Base-by-base conservation (phyloP, 495 filamentous ascomycete genomes). In the Evansstolkia leycettana region DNA sequence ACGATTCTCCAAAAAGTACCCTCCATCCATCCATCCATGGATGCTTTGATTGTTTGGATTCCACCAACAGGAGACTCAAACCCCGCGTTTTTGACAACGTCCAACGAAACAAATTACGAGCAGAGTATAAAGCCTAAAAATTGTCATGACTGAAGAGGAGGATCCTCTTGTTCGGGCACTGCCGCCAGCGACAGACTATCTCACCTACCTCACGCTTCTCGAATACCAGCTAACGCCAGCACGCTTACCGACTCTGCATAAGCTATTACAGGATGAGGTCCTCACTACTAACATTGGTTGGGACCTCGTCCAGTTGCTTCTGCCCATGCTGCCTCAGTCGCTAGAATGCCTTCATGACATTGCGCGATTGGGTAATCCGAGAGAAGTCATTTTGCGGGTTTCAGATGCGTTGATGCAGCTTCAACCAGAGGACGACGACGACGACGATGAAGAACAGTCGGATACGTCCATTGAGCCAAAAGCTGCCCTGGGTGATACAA, bases 251-350 rank as follows among this genome's bases (percentile, higher is more conserved):
- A 67, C 73, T 2, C 62, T 95, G 28, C 79, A 92, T 47, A 67
- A 74, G 5, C 70, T 93, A 24, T 65, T 95, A 32, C 84, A 92
- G 55, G 81, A 92, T 74, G 73, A 77, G 28, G 72, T 72, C 30
- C 69, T 98, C 35, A 88, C 88, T 1, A 76, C 75, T 31, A 86
- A 94, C 42, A 94, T 98, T 48, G 92, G 90, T 30, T 98, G 90
- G 90, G 90, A 98, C 50, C 58, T 98, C 28, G 81, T 98, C 6
- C 79, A 83, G 50, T 72, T 93, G 31, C 73, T 98, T 2, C 63
- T 95, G 13, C 78, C 82, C 12, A 72, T 78, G 46, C 54, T 95
- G 1, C 77, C 80, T 1, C 76, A 70, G 24, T 83, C 78, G 2
- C 70, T 76, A 26, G 59, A 71, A 46, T 93, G 87, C 53, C 69